Conservation (phyloP, 108 stramenopile species). For the Nitzschia inconspicua region DNA sequence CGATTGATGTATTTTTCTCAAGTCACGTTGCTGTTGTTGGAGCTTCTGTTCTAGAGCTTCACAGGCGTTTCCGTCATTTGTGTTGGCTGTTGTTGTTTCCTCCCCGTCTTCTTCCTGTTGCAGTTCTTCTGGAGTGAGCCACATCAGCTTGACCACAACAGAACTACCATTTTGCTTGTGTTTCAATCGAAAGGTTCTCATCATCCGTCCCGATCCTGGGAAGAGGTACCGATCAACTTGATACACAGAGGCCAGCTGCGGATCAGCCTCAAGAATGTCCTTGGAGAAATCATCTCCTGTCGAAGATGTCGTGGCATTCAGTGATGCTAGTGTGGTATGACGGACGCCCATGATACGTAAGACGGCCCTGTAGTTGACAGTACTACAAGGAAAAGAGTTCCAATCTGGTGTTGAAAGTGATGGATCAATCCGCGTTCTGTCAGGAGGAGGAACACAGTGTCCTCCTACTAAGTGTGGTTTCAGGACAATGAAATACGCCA, state of each 20-base stretch:
- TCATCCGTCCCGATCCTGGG: constrained; percentile 81
- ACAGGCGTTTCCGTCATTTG: too few relatives aligned
- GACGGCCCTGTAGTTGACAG: not conserved
- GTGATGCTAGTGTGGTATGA: constrained; percentile 31
- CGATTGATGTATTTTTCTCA: constrained; percentile 27
- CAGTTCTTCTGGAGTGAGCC: constrained; percentile 12
- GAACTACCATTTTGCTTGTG: constrained; percentile 40
- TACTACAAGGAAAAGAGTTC: too few relatives aligned
- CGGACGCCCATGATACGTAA: constrained; percentile 29
- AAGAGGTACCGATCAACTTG: constrained; percentile 22
- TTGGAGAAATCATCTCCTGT: not conserved
- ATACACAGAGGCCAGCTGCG: constrained; percentile 7
- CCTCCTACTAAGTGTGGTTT: too few relatives aligned
- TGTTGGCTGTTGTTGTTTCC: not conserved
- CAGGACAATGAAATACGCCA: too few relatives aligned
- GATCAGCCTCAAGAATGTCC: constrained; percentile 19
- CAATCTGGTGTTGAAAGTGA: too few relatives aligned
- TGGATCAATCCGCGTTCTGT: too few relatives aligned
- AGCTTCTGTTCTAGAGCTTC: too few relatives aligned
- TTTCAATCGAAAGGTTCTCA: constrained; percentile 65
- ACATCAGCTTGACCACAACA: constrained; percentile 35
- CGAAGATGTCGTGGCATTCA: constrained; percentile 17
- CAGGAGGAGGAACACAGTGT: too few relatives aligned
- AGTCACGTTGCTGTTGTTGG: constrained; percentile 22
- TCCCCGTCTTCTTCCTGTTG: not conserved